A percentile compares a stretch with the other conserved stretches of the same genome.
These are phyloP conservation scores for Erodium chrysanthum DNA, from an alignment of 441 rosid genomes.

Conservation along the genomic window DNA sequence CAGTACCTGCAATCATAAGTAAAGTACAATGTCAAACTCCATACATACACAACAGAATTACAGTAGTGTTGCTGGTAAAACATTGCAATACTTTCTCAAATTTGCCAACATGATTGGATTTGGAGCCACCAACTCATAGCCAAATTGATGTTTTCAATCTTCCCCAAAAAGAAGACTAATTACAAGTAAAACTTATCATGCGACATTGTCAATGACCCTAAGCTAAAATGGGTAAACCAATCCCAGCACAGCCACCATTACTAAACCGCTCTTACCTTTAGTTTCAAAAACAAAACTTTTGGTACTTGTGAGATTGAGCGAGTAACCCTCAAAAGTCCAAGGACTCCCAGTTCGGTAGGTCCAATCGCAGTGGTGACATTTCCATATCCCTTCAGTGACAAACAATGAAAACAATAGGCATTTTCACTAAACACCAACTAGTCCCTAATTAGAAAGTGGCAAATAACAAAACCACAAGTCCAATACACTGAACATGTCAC, in stretches of 20 bases:
- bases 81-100: too few relatives aligned
- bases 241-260: neutral
- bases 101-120: too few relatives aligned
- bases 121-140: too few relatives aligned
- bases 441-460: neutral
- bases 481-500: neutral
- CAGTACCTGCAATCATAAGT: slow-evolving; percentile 35
- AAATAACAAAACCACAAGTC: neutral
- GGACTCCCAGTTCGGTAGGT: slow-evolving; percentile 28
- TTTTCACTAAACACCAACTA: slow-evolving; percentile 15
- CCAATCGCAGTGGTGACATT: slow-evolving; percentile 66
- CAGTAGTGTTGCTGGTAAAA: neutral
- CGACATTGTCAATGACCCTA: neutral
- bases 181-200: neutral
- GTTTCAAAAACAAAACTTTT: slow-evolving; percentile 28
- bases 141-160: neutral
- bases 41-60: neutral
- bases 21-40: slow-evolving; percentile 8
- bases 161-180: neutral
- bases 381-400: slow-evolving; percentile 52
- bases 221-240: neutral
- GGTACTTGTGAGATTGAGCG: slow-evolving; percentile 19
- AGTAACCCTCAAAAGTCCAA: slow-evolving; percentile 20
- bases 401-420: slow-evolving; percentile 24
- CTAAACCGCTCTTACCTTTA: slow-evolving; percentile 28